A percentile compares a stretch with the other conserved stretches of the same genome.
Evolutionary conservation across 2,329 filamentous ascomycete species (phyloP).

Genomic region (Colletotrichum gigasporum): DNA sequence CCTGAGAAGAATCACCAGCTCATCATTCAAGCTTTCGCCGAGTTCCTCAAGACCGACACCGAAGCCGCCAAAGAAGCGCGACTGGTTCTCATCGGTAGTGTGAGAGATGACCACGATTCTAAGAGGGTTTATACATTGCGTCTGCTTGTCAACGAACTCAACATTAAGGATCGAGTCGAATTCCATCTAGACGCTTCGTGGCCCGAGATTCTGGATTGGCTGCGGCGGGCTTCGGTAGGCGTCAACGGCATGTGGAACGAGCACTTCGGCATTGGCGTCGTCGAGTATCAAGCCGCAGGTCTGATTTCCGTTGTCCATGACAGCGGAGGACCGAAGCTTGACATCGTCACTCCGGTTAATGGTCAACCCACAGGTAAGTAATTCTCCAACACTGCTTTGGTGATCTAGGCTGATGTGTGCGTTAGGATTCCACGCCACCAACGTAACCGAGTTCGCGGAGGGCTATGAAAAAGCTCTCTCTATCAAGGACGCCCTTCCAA

Average conservation of each 20-base stretch:
- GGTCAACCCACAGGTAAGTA: slow-evolving; percentile 78
- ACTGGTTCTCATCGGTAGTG: slow-evolving; percentile 88
- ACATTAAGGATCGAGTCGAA: slow-evolving; percentile 83
- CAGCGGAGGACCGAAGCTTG: slow-evolving; percentile 89
- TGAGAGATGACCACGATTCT: slow-evolving; percentile 84
- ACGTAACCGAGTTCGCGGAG: slow-evolving; percentile 79
- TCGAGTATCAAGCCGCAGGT: slow-evolving; percentile 97
- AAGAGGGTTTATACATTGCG: slow-evolving; percentile 89
- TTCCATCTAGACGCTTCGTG: slow-evolving; percentile 93
- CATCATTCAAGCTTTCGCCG: slow-evolving; percentile 84
- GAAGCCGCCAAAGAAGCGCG: slow-evolving; percentile 65
- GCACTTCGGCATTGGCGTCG: slow-evolving; percentile 97
- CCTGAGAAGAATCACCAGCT: slow-evolving; percentile 96
- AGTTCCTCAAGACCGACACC: slow-evolving; percentile 70
- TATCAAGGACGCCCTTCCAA: slow-evolving; percentile 75
- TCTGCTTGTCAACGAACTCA: slow-evolving; percentile 85
- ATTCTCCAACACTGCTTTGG: background rate
- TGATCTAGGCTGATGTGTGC: slow-evolving; percentile 33
- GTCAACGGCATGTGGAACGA: slow-evolving; percentile 99
- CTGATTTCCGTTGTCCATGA: slow-evolving; percentile 93
- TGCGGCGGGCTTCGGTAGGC: slow-evolving; percentile 81
- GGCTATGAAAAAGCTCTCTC: slow-evolving; percentile 82
- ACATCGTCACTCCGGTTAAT: slow-evolving; percentile 87
- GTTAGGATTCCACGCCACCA: slow-evolving; percentile 91
- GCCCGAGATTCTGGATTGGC: slow-evolving; percentile 84